These are phyloP conservation scores for Cylindrotheca closterium DNA, from an alignment of 108 stramenopile species.

Conservation along the genomic window DNA sequence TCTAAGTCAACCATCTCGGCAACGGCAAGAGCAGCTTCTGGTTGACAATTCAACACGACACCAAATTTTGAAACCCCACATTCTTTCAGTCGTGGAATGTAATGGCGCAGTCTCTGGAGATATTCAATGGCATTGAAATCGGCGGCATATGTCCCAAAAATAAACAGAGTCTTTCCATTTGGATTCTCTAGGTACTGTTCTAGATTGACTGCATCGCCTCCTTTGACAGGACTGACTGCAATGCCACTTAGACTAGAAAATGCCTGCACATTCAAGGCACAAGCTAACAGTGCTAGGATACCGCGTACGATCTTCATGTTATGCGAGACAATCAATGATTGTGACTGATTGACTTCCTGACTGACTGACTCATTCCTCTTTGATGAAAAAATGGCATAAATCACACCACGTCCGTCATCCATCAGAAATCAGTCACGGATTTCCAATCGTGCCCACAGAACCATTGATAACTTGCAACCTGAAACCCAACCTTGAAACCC, in stretches of 20 bases:
- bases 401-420: too few relatives aligned
- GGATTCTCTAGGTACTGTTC: slow-evolving; percentile 22
- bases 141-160: slow-evolving; percentile 64
- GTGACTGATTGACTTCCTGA: too few relatives aligned
- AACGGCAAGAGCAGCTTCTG: slow-evolving; percentile 55
- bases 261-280: too few relatives aligned
- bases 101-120: slow-evolving; percentile 79
- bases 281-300: too few relatives aligned
- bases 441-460: too few relatives aligned
- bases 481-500: too few relatives aligned
- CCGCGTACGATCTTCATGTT: too few relatives aligned
- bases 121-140: slow-evolving; percentile 94
- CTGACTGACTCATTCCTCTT: too few relatives aligned
- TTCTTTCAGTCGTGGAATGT: slow-evolving; percentile 65
- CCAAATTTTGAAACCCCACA: slow-evolving; percentile 65
- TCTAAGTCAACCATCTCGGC: slow-evolving; percentile 64
- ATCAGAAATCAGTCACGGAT: too few relatives aligned
- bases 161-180: slow-evolving; percentile 19
- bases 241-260: slow-evolving; percentile 19
- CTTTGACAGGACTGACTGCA: slow-evolving; percentile 13
- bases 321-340: too few relatives aligned
- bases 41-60: slow-evolving; percentile 72
- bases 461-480: too few relatives aligned
- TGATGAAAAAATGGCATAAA: too few relatives aligned
- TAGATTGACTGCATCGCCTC: slow-evolving; percentile 5